Evolutionary conservation across 2,329 filamentous ascomycete genomes (phyloP).

Genomic region (Stemphylium lycopersici): DNA sequence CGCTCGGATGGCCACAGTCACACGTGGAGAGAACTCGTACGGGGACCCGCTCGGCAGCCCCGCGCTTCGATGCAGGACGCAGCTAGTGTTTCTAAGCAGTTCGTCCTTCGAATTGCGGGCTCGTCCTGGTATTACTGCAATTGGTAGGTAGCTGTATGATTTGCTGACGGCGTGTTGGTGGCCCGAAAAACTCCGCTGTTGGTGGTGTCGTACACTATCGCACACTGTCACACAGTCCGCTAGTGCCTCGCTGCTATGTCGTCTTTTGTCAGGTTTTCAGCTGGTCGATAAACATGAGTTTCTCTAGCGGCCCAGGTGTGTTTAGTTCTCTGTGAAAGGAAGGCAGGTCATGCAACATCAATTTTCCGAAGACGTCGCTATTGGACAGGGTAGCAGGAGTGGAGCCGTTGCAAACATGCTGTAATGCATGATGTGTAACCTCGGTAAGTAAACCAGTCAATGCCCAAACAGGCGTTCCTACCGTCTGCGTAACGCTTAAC

Average conservation of each 20-base stretch:
- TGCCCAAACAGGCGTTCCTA: neutral
- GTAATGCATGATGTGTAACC: conserved; percentile 1
- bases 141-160: conserved; percentile 5
- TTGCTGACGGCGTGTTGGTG: neutral
- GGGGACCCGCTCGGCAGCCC: neutral
- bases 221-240: neutral
- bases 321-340: neutral
- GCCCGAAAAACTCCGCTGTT: neutral
- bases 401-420: neutral
- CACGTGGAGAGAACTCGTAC: conserved; percentile 3
- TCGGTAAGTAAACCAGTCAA: neutral
- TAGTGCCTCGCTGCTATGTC: conserved; percentile 2
- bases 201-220: conserved; percentile 6
- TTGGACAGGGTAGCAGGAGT: neutral
- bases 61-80: neutral
- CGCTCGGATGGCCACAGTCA: conserved; percentile 4
- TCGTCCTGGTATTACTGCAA: conserved; percentile 1
- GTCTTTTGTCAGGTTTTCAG: neutral
- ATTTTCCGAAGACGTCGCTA: conserved; percentile 3
- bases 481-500: neutral
- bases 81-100: neutral
- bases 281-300: conserved; percentile 8
- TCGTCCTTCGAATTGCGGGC: neutral
- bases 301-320: conserved; percentile 7
- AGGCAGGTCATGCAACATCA: conserved; percentile 1